These are phyloP conservation scores for Drechslerella stenobrocha DNA, from an alignment of 2,329 filamentous ascomycete species.

Conservation along the genomic window DNA sequence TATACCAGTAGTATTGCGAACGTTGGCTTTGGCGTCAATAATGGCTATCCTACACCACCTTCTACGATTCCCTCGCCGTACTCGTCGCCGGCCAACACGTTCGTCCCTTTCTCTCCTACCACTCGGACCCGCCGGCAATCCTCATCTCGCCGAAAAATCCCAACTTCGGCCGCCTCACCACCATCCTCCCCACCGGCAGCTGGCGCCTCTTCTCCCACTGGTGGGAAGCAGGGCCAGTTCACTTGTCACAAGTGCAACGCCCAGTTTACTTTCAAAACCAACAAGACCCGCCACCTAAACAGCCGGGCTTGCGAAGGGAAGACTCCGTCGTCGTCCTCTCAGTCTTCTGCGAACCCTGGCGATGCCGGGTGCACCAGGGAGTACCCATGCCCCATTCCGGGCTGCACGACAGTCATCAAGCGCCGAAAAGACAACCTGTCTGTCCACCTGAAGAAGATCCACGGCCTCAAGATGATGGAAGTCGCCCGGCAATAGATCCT, in stretches of 20 bases:
- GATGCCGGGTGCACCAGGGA: slow-evolving; percentile 35
- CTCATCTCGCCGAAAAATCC: slow-evolving; percentile 16
- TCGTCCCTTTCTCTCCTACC: slow-evolving; percentile 19
- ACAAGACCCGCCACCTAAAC: slow-evolving; percentile 43
- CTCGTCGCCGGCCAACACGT: slow-evolving; percentile 25
- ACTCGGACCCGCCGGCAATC: slow-evolving; percentile 20
- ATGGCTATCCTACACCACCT: slow-evolving; percentile 40
- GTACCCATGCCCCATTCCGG: slow-evolving; percentile 42
- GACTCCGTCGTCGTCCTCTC: neutral
- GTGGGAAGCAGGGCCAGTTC: slow-evolving; percentile 38
- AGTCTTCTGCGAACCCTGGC: neutral
- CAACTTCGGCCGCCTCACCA: slow-evolving; percentile 15
- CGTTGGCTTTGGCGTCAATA: slow-evolving; percentile 8
- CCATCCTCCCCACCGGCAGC: slow-evolving; percentile 27
- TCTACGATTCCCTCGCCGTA: slow-evolving; percentile 40
- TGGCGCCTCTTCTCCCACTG: slow-evolving; percentile 42
- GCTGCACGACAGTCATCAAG: slow-evolving; percentile 46
- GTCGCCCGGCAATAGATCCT: slow-evolving; percentile 23
- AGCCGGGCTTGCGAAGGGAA: slow-evolving; percentile 43
- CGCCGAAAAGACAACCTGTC: slow-evolving; percentile 41
- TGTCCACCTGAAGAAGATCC: slow-evolving; percentile 44
- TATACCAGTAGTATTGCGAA: slow-evolving; percentile 15
- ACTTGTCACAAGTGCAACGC: slow-evolving; percentile 41
- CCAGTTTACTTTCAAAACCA: slow-evolving; percentile 44
- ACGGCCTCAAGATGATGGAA: slow-evolving; percentile 37